phyloP scores from a whole-genome alignment of 1,284 basidiomycete species.

The Rhodotorula mucilaginosa region DNA sequence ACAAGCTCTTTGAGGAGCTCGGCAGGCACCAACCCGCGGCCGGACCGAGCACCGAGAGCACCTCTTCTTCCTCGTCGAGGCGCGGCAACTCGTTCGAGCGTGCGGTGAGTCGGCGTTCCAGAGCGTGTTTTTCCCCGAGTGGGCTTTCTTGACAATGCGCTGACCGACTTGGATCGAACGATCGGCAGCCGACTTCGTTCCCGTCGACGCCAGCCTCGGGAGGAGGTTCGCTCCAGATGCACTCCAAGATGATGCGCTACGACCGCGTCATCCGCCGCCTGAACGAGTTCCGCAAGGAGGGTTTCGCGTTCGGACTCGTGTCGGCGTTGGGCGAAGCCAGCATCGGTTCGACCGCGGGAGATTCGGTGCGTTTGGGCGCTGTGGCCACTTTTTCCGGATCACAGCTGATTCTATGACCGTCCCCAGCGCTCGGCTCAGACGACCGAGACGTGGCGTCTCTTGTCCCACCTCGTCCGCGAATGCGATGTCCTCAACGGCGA shows the following conservation, averaged over 20 bases:
- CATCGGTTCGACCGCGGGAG: slow-evolving; percentile 16
- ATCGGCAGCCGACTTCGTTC: neutral
- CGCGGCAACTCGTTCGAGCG: slow-evolving; percentile 28
- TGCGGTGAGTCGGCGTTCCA: slow-evolving; percentile 12
- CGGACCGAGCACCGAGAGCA: slow-evolving; percentile 17
- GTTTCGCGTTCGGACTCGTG: slow-evolving; percentile 69
- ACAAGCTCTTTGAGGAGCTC: slow-evolving; percentile 83
- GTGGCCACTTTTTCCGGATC: neutral
- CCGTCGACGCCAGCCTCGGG: neutral
- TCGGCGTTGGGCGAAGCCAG: slow-evolving; percentile 64
- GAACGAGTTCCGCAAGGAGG: slow-evolving; percentile 68
- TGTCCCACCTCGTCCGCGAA: slow-evolving; percentile 54
- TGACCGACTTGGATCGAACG: neutral
- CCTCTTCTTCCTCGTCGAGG: slow-evolving; percentile 5
- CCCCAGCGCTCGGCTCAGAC: slow-evolving; percentile 45
- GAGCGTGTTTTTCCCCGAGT: neutral
- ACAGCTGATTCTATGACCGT: too few species aligned
- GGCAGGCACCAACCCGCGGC: slow-evolving; percentile 57
- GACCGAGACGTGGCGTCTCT: slow-evolving; percentile 51
- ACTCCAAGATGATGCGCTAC: slow-evolving; percentile 94
- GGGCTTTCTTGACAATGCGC: neutral
- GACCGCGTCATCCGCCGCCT: slow-evolving; percentile 72
- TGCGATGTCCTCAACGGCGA: slow-evolving; percentile 51
- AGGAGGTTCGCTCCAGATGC: slow-evolving; percentile 50
- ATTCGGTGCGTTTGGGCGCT: slow-evolving; percentile 13